Evolutionary conservation across 169 alveolate species (phyloP).

Genomic region (Perkinsus olseni): DNA sequence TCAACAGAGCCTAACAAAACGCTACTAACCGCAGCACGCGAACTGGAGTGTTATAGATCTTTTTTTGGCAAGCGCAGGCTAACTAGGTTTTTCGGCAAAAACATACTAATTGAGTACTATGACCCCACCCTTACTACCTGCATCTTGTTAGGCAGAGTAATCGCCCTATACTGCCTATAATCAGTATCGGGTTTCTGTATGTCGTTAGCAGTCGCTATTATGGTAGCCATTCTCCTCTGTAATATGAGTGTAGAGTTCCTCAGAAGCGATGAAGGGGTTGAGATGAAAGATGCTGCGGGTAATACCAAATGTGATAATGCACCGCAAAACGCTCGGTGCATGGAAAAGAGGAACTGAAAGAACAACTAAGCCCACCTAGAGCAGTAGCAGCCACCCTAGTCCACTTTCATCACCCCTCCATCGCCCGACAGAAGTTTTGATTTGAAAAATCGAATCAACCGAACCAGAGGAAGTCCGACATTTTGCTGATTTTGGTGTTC

Average conservation of each 20-base stretch:
- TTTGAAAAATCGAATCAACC: no score
- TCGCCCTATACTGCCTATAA: slow-evolving; percentile 20
- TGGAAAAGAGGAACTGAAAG: neutral
- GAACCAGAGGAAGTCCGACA: no score
- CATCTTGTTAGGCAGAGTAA: slow-evolving; percentile 39
- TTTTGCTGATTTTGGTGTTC: no score
- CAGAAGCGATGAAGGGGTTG: neutral
- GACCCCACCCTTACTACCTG: no score
- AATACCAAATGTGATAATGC: neutral
- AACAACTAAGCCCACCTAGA: no score
- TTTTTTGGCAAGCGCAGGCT: neutral
- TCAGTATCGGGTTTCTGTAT: slow-evolving; percentile 29
- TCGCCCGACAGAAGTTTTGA: no score
- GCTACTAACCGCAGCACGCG: neutral
- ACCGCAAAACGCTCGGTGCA: neutral
- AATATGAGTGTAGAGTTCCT: neutral
- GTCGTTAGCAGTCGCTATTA: neutral
- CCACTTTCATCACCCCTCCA: no score
- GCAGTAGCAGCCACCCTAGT: no score
- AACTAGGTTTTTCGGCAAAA: neutral
- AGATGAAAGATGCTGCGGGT: neutral
- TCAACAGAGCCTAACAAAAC: slow-evolving; percentile 24
- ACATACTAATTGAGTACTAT: no score
- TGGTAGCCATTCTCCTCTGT: neutral
- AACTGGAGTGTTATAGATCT: neutral